Evolutionary conservation across 768 basidiomycete species (phyloP), one percentile per base, ranked within the genome.

Genomic region (Pleurotus giganteus): DNA sequence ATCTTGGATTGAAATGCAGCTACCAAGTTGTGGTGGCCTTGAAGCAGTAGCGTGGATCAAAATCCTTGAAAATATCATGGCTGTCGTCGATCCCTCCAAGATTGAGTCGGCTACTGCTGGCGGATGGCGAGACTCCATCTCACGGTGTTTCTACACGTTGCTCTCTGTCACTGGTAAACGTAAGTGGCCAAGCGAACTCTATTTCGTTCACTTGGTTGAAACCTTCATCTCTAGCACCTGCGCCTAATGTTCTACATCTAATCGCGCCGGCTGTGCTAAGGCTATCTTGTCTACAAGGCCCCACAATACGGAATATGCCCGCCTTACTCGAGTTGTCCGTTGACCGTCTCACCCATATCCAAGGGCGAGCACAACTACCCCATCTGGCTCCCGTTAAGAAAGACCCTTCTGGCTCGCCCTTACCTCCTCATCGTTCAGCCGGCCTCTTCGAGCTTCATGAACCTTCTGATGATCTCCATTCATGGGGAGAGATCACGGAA

Each of bases 1-100:
- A 2, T 69, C 85, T 0, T 98, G 94, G 94, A 83, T 95, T 23
- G 85, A 89, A 64, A 83, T 89, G 70, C 89, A 91, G 61, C 63
- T 90, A 7, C 58, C 70, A 17, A 61, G 61, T 4, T 64, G 69
- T 4, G 65, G 60, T 24, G 56, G 60, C n/a, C 69, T 66, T 0
- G 80, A 84, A 57, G 69, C 70, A 7, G 61, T 85, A 11, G 81
- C 79, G 4, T 91, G 88, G 86, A 69, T 81, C 26, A 83, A 79
- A 49, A 81, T 88, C 41, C 60, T 89, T 2, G 84, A 85, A 56
- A 89, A 89, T 58, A 71, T 89, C 43, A 58, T 86, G 31, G 66
- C 79, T 21, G 66, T 82, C 0, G 73, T 73, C 1, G 78, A 88
- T 55, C 54, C 69, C 0, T 56, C 57, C 26, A 89, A 83, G 65